These are phyloP conservation scores for Symmetrospora coprosmae DNA, from an alignment of 768 basidiomycete species.

Conservation along the genomic window DNA sequence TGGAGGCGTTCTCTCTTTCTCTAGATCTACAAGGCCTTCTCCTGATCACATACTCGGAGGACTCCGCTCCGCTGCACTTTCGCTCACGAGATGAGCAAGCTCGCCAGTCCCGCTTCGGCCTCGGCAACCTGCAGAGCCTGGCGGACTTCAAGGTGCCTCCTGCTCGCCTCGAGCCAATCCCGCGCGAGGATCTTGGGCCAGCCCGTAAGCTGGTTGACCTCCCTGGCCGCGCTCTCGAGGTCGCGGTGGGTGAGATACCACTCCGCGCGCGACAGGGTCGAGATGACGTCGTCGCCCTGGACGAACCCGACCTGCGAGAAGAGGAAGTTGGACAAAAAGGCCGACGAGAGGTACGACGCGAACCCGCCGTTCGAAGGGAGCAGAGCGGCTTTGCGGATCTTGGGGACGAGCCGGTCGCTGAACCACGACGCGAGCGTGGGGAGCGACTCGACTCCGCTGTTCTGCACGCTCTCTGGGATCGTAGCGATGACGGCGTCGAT, in stretches of 20 bases:
- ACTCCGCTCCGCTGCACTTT: no score
- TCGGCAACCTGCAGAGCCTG: constrained; percentile 84
- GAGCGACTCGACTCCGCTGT: constrained; percentile 58
- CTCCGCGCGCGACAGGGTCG: constrained; percentile 75
- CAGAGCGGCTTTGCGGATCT: constrained; percentile 72
- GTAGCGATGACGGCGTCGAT: constrained; percentile 59
- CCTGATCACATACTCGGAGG: no score
- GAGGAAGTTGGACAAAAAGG: constrained; percentile 55
- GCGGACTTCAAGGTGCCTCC: constrained; percentile 72
- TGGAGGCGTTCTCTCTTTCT: no score
- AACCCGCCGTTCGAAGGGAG: constrained; percentile 87
- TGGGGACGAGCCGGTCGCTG: constrained; percentile 61
- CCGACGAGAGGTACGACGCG: constrained; percentile 70
- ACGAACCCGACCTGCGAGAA: constrained; percentile 68
- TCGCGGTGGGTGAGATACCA: constrained; percentile 83
- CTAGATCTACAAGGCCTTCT: no score
- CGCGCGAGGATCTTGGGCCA: constrained; percentile 48
- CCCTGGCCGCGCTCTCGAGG: constrained; percentile 68
- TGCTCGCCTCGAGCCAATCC: constrained; percentile 85
- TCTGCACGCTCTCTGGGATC: constrained; percentile 35
- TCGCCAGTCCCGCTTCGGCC: constrained; percentile 63
- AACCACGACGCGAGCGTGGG: constrained; percentile 88
- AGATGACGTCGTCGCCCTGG: constrained; percentile 67
- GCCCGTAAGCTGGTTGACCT: constrained; percentile 67
- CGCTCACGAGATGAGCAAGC: neutral